Base-by-base conservation (phyloP, 768 basidiomycete species). In the Boletus barrowsii region DNA sequence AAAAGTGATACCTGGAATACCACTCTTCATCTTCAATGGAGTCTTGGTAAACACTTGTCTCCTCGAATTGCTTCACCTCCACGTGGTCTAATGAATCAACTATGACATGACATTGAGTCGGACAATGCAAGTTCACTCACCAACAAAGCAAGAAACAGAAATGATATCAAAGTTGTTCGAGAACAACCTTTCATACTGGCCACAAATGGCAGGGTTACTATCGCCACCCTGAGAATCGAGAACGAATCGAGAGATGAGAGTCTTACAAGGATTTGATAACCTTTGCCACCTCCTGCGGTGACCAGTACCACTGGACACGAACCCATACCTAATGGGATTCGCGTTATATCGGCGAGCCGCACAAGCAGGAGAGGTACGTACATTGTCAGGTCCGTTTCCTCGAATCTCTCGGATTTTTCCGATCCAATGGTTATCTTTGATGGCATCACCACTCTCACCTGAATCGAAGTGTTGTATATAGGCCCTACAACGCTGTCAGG, bases 251-350 rank as follows among this genome's bases (percentile, higher is more conserved):
- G 2, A 47, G 10, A 29, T 5, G 9, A 3, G 13, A n/a, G 5
- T 71, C 80, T 52, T 51, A 83, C 82, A 83, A 82, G 2, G 79
- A 76, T 30, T 78, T 77, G 30, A 80, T 61, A 0, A 75, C 68
- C 2, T 57, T 58, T 0, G 70, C 68, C 0, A 80, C 76, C 35
- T 86, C 84, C n/a, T 68, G 46, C 0, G 75, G 72, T 2, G 77
- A 73, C 66, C 81, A 86, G 45, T 70, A 83, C 84, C 84, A 86
- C 45, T 79, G 75, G 0, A 86, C 74, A 10, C 57, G 64, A 0
- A 70, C 74, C 80, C 81, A 84, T 0, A 84, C 83, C 78, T 85
- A 42, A 40, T 7, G 33, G 29, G 11, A 18, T 20, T 4, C 14
- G 8, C 22, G 3, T 14, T 2, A 18, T 11, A 5, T 50, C 7